phyloP scores from a whole-genome alignment of 768 basidiomycete genomes.

The Pleurotus ostreatus region DNA sequence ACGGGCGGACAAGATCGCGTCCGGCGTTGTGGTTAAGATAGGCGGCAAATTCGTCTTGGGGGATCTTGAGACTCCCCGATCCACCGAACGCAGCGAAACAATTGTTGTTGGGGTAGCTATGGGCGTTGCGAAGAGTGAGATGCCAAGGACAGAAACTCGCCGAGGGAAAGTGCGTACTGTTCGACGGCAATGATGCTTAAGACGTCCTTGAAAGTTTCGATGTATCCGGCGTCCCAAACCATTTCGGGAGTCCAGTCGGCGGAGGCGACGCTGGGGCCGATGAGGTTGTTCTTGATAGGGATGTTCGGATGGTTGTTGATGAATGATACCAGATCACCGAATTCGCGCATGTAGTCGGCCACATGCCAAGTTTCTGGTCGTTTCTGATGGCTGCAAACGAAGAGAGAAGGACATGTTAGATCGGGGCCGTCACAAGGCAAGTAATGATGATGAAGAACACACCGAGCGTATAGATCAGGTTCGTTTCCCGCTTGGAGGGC shows the following conservation, averaged over 20 bases:
- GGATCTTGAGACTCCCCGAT: constrained; percentile 33
- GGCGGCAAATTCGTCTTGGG: constrained; percentile 46
- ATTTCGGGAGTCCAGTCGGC: constrained; percentile 14
- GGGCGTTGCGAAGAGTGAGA: constrained; percentile 26
- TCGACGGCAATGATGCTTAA: constrained; percentile 14
- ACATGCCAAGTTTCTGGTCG: background rate
- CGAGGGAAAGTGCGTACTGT: constrained; percentile 15
- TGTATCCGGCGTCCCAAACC: constrained; percentile 15
- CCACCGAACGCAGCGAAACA: constrained; percentile 47
- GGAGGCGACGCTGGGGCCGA: constrained; percentile 14
- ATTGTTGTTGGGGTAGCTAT: constrained; percentile 47
- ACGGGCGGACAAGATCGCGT: constrained; percentile 42
- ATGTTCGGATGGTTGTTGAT: constrained; percentile 20
- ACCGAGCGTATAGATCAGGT: constrained; percentile 50
- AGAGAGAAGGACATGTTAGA: background rate
- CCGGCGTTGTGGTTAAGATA: constrained; percentile 64
- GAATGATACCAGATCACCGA: constrained; percentile 32
- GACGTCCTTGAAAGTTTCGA: constrained; percentile 9
- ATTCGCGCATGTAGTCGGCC: constrained; percentile 16
- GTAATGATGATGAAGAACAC: constrained; percentile 2
- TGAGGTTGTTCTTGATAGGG: constrained; percentile 22
- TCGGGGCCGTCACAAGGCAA: background rate
- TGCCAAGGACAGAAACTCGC: constrained; percentile 14
- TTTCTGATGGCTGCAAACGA: constrained; percentile 6
- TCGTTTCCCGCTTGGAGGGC: constrained; percentile 59